A percentile compares a stretch with the other conserved stretches of the same genome.
Conservation (phyloP, 73 alveolate species). For the Chromera velia region DNA sequence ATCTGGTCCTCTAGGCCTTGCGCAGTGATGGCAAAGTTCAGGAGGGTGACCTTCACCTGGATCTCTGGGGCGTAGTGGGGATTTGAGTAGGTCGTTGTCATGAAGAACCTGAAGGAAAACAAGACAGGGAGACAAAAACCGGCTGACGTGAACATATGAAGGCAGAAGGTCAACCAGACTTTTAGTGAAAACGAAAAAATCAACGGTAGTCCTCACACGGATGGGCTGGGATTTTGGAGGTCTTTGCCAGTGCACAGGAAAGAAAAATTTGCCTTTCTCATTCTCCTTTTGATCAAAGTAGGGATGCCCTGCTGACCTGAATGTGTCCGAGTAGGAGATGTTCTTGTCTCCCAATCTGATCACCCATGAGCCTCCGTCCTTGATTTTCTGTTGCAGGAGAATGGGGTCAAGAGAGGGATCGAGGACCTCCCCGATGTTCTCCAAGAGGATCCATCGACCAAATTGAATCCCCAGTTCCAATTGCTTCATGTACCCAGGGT, state of each 20-base stretch:
- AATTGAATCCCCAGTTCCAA: conserved; percentile 85
- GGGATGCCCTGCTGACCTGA: not conserved
- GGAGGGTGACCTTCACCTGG: conserved; percentile 92
- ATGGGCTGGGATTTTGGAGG: not conserved
- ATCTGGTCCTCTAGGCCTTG: conserved; percentile 97
- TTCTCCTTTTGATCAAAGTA: not conserved
- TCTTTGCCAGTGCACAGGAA: not conserved
- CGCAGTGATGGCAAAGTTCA: conserved; percentile 99
- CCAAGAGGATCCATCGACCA: conserved; percentile 97
- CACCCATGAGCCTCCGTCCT: conserved; percentile 47
- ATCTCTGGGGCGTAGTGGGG: conserved; percentile 98
- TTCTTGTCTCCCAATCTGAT: conserved; percentile 56
- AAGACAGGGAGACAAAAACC: conserved; percentile 16
- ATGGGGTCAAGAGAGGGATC: conserved; percentile 99
- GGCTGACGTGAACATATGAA: too few species aligned
- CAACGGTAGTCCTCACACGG: too few species aligned
- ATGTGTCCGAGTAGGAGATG: conserved; percentile 1
- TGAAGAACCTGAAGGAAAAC: conserved; percentile 84
- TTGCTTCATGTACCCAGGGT: conserved; percentile 49
- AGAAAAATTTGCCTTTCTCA: not conserved
- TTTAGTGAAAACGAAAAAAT: too few species aligned
- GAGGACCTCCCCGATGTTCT: conserved; percentile 96
- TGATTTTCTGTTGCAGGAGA: conserved; percentile 42
- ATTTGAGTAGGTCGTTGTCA: conserved; percentile 91
- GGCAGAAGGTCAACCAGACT: too few species aligned